phyloP scores from a whole-genome alignment of 805 yeast genomes.

The Cyberlindnera veronae region DNA sequence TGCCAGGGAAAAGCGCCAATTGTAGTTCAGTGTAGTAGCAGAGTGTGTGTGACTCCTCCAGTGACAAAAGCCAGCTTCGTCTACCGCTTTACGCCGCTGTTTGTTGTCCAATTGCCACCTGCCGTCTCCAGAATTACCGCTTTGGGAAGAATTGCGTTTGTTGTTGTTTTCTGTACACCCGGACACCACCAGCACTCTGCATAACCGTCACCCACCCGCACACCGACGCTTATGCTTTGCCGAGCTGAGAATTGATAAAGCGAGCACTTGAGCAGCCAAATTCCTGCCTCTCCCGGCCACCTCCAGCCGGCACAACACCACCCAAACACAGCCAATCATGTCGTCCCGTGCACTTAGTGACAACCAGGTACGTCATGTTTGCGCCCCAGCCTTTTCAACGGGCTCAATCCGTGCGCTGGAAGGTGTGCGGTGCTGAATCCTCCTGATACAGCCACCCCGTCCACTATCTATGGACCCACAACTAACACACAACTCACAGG shows the following conservation, averaged over 20 bases:
- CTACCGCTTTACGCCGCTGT: too few relatives aligned
- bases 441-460: too few relatives aligned
- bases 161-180: too few relatives aligned
- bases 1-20: too few relatives aligned
- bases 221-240: conserved; percentile 1
- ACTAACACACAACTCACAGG: conserved; percentile 41
- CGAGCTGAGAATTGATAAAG: conserved; percentile 6
- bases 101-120: too few relatives aligned
- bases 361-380: conserved; percentile 40
- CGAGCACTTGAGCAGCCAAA: conserved; percentile 16
- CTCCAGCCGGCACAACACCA: neutral
- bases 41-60: too few relatives aligned
- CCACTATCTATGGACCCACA: too few relatives aligned
- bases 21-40: too few relatives aligned
- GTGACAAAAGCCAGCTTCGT: too few relatives aligned
- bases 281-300: neutral
- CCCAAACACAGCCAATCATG: conserved; percentile 22
- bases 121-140: conserved; percentile 1
- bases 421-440: neutral
- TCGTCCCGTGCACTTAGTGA: conserved; percentile 41
- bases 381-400: neutral
- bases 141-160: conserved; percentile 1
- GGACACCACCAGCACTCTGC: conserved; percentile 1
- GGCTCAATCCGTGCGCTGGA: neutral
- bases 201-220: conserved; percentile 9